These are phyloP conservation scores for Suhomyces panamericanus DNA, from an alignment of 1,139 yeast species.

Conservation along the genomic window DNA sequence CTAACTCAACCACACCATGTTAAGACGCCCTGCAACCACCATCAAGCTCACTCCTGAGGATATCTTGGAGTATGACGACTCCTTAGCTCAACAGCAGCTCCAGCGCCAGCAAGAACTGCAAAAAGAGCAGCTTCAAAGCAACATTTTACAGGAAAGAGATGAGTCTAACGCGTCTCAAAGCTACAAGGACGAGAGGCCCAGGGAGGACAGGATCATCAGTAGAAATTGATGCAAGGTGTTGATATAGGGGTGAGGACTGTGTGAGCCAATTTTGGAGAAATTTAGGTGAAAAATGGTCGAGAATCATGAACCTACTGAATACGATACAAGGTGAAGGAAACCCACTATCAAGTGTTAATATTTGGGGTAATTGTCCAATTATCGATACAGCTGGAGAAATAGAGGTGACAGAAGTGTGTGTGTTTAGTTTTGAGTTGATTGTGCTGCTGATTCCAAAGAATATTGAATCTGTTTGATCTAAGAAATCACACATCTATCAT, in stretches of 20 bases:
- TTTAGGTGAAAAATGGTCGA: neutral
- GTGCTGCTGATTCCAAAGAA: too few relatives aligned
- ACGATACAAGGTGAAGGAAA: too few relatives aligned
- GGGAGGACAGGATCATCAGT: conserved; percentile 13
- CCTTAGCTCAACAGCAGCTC: conserved; percentile 10
- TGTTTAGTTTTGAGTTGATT: too few relatives aligned
- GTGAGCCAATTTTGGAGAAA: too few relatives aligned
- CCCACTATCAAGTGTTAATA: too few relatives aligned
- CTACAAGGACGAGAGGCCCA: conserved; percentile 5
- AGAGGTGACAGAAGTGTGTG: too few relatives aligned
- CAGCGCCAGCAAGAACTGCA: conserved; percentile 8
- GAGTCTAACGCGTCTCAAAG: conserved; percentile 1
- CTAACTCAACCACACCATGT: conserved; percentile 36
- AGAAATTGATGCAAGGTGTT: neutral
- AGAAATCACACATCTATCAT: too few relatives aligned
- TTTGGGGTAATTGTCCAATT: too few relatives aligned
- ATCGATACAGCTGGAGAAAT: too few relatives aligned
- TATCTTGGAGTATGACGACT: conserved; percentile 59
- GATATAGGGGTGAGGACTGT: neutral
- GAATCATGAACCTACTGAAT: neutral
- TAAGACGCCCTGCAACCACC: conserved; percentile 64
- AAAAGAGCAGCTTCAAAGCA: conserved; percentile 3
- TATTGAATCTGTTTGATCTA: too few relatives aligned
- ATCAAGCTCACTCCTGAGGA: conserved; percentile 68
- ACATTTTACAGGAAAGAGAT: conserved; percentile 8